Conservation (phyloP, 345 rosid genomes). For the Linum tenue region DNA sequence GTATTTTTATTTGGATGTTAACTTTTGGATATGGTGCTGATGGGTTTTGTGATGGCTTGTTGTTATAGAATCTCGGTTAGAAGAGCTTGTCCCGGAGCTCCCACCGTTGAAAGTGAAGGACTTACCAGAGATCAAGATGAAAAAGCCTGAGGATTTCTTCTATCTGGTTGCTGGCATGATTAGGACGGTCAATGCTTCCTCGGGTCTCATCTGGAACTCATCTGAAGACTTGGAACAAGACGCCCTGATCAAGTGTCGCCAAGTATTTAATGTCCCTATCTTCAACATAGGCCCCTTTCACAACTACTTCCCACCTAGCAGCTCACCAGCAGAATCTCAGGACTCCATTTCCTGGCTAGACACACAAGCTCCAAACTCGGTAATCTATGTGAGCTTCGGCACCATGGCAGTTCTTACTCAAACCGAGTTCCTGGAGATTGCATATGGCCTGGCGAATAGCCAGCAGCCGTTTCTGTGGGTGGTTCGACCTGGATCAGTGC, state of each 20-base stretch:
- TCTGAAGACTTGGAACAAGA: slow-evolving; percentile 22
- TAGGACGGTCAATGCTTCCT: slow-evolving; percentile 9
- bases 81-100: slow-evolving; percentile 18
- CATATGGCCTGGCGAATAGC: slow-evolving; percentile 23
- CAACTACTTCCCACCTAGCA: slow-evolving; percentile 18
- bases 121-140: slow-evolving; percentile 11
- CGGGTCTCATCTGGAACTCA: slow-evolving; percentile 29
- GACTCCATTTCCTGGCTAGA: slow-evolving; percentile 34
- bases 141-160: slow-evolving; percentile 1
- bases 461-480: slow-evolving; percentile 24
- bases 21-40: slow-evolving; percentile 10
- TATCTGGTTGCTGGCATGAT: slow-evolving; percentile 12
- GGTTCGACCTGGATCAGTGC: slow-evolving; percentile 18
- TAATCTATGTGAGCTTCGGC: slow-evolving; percentile 34
- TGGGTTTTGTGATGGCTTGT: slow-evolving; percentile 3
- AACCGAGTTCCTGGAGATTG: slow-evolving; percentile 19
- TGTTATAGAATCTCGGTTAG: slow-evolving; percentile 21
- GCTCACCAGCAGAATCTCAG: slow-evolving; percentile 19
- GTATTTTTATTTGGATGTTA: slow-evolving; percentile 13
- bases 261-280: slow-evolving; percentile 12
- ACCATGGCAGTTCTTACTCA: slow-evolving; percentile 18
- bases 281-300: slow-evolving; percentile 38
- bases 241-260: background rate
- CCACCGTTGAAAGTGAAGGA: slow-evolving; percentile 25
- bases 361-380: slow-evolving; percentile 20